Conservation (phyloP, 257 asterid species). For the Leonotis leonurus region DNA sequence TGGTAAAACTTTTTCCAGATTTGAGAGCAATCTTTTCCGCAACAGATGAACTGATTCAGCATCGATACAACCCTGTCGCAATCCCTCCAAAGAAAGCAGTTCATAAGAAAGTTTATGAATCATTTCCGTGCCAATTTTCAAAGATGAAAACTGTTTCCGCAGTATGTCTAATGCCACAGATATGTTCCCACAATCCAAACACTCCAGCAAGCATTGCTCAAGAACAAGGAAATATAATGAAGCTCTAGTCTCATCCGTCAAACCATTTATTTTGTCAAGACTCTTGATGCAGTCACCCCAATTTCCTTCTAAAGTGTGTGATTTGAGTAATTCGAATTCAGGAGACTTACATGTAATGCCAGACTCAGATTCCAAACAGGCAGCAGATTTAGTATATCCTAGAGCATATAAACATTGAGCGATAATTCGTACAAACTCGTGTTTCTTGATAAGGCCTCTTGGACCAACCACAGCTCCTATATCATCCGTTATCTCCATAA, state of each 20-base stretch:
- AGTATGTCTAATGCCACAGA: conserved; percentile 49
- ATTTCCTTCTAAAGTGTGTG: conserved; percentile 35
- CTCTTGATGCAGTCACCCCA: conserved; percentile 62
- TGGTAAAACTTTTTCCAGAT: conserved; percentile 61
- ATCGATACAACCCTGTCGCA: conserved; percentile 34
- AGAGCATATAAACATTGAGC: conserved; percentile 59
- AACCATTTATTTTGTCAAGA: conserved; percentile 31
- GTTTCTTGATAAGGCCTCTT: conserved; percentile 51
- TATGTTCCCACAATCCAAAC: conserved; percentile 48
- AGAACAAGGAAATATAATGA: conserved; percentile 56
- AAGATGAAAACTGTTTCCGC: conserved; percentile 38
- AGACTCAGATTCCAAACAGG: conserved; percentile 76
- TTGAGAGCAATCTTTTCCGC: conserved; percentile 37
- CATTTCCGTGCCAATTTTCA: conserved; percentile 44
- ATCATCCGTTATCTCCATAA: conserved; percentile 37
- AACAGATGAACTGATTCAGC: conserved; percentile 25
- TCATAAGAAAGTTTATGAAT: conserved; percentile 58
- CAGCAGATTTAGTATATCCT: conserved; percentile 67
- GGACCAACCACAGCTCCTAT: conserved; percentile 38
- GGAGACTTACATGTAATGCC: conserved; percentile 47
- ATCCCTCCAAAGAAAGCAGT: conserved; percentile 39
- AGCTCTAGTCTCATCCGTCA: conserved; percentile 55
- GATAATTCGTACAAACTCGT: conserved; percentile 62
- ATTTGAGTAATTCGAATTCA: conserved; percentile 47
- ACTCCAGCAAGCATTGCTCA: conserved; percentile 67